Base-by-base conservation (phyloP, 140 eudicot genomes). In the Erigeron philadelphicus region DNA sequence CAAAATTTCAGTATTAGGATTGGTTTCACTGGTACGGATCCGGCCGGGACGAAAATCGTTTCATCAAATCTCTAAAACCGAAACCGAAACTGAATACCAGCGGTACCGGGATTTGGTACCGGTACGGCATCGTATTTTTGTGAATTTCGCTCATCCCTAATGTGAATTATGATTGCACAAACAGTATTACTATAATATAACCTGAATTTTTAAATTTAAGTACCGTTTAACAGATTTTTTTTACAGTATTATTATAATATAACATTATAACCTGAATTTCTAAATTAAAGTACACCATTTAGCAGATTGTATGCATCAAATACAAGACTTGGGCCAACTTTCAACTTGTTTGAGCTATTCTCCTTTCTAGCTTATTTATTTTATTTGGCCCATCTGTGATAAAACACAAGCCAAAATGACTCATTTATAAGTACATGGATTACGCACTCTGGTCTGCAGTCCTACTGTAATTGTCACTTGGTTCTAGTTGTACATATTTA, bases 401-500 rank as follows among this genome's bases (percentile, higher is more conserved):
- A 65, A 19, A 43, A 43, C 69, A 44, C 43, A 65, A 17, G 6
- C 19, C 38, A 7, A 46, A 19, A 43, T 25, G 13, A 52, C 43
- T 16, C 43, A 45, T 65, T 45, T 1, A 35, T 11, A 68, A 50
- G 50, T 52, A 45, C 18, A 21, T 64, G 40, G 70, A 38, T 64
- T 13, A 18, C 16, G 4, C 23, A 43, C 68, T 25, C 12, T 31
- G 17, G 41, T 53, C 9, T 25, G 23, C 45, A 50, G 47, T 60
- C 38, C 38, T 3, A 25, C 66, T 13, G 46, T 53, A 76, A 52
- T 49, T 62, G 5, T 13, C 66, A 9, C 55, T 73, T 43, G 68
- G 61, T 17, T 67, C 64, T 60, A 56, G 56, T 47, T 71, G 9
- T 71, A 31, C 62, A 38, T 63, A 48, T 56, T 56, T 63, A 43